A percentile compares a stretch with the other conserved stretches of the same genome.
Conservation (phyloP, 805 yeast genomes). For the Barnettozyma californica region DNA sequence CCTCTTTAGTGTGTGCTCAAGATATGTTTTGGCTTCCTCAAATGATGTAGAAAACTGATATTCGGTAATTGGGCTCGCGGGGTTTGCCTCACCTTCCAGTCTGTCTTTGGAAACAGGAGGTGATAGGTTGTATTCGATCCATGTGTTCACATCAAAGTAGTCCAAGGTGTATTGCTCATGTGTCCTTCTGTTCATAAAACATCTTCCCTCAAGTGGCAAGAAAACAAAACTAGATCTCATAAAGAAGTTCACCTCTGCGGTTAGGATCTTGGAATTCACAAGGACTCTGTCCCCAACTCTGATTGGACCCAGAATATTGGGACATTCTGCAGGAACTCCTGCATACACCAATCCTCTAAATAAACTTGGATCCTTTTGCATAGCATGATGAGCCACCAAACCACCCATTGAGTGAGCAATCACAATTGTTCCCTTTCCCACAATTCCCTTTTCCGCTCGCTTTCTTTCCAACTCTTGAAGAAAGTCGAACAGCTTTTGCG, state of each 20-base stretch:
- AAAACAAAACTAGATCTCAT: slow-evolving; percentile 83
- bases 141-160: slow-evolving; percentile 71
- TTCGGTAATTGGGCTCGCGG: not conserved
- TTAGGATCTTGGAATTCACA: slow-evolving; percentile 65
- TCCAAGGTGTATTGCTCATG: slow-evolving; percentile 60
- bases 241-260: slow-evolving; percentile 79
- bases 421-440: slow-evolving; percentile 52
- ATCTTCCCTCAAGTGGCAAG: slow-evolving; percentile 68
- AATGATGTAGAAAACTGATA: slow-evolving; percentile 26
- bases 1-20: slow-evolving; percentile 52
- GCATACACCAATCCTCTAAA: slow-evolving; percentile 75
- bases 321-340: slow-evolving; percentile 81
- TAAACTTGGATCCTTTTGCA: slow-evolving; percentile 61
- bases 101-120: slow-evolving; percentile 55
- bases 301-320: slow-evolving; percentile 82
- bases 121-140: slow-evolving; percentile 71
- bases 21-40: slow-evolving; percentile 59
- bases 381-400: slow-evolving; percentile 70
- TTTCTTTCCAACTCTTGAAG: slow-evolving; percentile 40
- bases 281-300: slow-evolving; percentile 77
- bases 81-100: slow-evolving; percentile 5
- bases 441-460: slow-evolving; percentile 32
- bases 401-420: slow-evolving; percentile 97
- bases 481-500: slow-evolving; percentile 46
- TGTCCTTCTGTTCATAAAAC: slow-evolving; percentile 61